Evolutionary conservation across 371 early-diverging fungal genomes (phyloP).

Genomic region (Mucor mucedo): DNA sequence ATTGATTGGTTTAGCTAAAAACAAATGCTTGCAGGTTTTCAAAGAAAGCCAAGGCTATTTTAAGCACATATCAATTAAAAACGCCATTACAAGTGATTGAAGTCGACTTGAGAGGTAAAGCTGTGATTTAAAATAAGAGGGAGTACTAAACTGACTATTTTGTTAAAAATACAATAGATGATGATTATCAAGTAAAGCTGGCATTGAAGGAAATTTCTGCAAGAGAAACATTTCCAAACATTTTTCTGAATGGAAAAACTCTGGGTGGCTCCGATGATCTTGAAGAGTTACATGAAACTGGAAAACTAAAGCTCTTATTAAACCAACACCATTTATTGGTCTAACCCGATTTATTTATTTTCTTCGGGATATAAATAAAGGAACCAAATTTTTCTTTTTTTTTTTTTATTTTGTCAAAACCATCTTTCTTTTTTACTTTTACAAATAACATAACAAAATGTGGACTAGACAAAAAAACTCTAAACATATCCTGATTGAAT

Average conservation of each 20-base stretch:
- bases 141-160: neutral
- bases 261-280: slow-evolving; percentile 42
- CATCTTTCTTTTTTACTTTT: slow-evolving; percentile 1
- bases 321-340: slow-evolving; percentile 8
- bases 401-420: slow-evolving; percentile 2
- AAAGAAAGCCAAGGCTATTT: slow-evolving; percentile 28
- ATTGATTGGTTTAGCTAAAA: neutral
- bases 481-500: slow-evolving; percentile 17
- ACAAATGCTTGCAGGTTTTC: slow-evolving; percentile 22
- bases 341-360: slow-evolving; percentile 2
- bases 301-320: slow-evolving; percentile 26
- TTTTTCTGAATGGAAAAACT: slow-evolving; percentile 35
- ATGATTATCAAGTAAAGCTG: slow-evolving; percentile 36
- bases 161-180: slow-evolving; percentile 19
- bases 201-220: slow-evolving; percentile 30
- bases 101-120: slow-evolving; percentile 36
- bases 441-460: slow-evolving; percentile 10
- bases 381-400: neutral
- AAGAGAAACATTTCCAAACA: slow-evolving; percentile 43
- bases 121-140: neutral
- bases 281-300: slow-evolving; percentile 31
- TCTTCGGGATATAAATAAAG: slow-evolving; percentile 2
- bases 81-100: slow-evolving; percentile 27
- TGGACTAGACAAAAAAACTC: slow-evolving; percentile 10
- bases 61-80: slow-evolving; percentile 23